Evolutionary conservation across 352 stramenopile genomes (phyloP).

Genomic region (Phytophthora tentaculata): DNA sequence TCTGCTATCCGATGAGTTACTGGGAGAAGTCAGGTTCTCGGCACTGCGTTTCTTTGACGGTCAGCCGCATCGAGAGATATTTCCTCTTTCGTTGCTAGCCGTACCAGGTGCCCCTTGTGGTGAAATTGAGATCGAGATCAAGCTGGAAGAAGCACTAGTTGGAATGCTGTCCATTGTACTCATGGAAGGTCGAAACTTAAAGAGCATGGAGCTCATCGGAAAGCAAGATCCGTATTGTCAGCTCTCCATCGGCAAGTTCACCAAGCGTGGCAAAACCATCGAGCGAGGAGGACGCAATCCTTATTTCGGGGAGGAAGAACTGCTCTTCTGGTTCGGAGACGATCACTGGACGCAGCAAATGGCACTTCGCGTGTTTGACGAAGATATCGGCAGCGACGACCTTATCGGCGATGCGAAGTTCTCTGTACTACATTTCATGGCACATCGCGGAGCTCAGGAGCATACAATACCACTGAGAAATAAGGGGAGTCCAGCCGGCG

Average conservation of each 20-base stretch:
- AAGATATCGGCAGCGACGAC: slow-evolving; percentile 91
- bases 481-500: slow-evolving; percentile 67
- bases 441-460: slow-evolving; percentile 48
- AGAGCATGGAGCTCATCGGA: slow-evolving; percentile 91
- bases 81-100: slow-evolving; percentile 61
- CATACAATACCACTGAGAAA: slow-evolving; percentile 70
- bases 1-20: slow-evolving; percentile 84
- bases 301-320: slow-evolving; percentile 92
- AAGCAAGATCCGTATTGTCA: slow-evolving; percentile 93
- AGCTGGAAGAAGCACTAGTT: slow-evolving; percentile 74
- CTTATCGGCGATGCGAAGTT: slow-evolving; percentile 84
- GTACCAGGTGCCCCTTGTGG: slow-evolving; percentile 39
- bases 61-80: slow-evolving; percentile 53
- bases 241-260: slow-evolving; percentile 71
- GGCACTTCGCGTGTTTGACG: slow-evolving; percentile 79
- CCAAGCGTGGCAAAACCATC: slow-evolving; percentile 77
- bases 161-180: slow-evolving; percentile 89
- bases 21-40: slow-evolving; percentile 74
- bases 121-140: slow-evolving; percentile 75
- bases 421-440: slow-evolving; percentile 82
- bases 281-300: slow-evolving; percentile 86
- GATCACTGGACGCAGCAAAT: slow-evolving; percentile 90
- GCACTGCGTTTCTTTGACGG: slow-evolving; percentile 84
- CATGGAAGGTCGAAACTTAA: slow-evolving; percentile 89
- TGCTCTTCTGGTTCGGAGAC: slow-evolving; percentile 92